A percentile compares a stretch with the other conserved stretches of the same genome.
phyloP scores from a whole-genome alignment of 169 alveolate genomes.

The Perkinsus olseni region DNA sequence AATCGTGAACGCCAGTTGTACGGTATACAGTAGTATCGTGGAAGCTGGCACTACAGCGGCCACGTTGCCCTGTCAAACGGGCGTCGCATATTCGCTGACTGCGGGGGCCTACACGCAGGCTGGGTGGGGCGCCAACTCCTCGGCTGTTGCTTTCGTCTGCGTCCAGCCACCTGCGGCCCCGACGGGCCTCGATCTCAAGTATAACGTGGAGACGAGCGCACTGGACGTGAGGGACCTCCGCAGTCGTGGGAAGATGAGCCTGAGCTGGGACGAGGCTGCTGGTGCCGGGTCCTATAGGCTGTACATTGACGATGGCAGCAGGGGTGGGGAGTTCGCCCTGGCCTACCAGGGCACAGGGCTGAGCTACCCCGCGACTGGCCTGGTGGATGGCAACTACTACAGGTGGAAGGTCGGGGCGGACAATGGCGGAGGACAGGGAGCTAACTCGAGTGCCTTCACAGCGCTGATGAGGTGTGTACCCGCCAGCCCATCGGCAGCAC shows the following conservation, averaged over 20 bases:
- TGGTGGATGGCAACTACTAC: constrained; percentile 24
- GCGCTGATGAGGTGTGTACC: constrained; percentile 32
- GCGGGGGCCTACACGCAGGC: constrained; percentile 20
- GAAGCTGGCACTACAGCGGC: constrained; percentile 18
- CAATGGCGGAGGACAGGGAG: constrained; percentile 20
- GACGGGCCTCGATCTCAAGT: not conserved
- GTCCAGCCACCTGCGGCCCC: constrained; percentile 18
- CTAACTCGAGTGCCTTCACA: constrained; percentile 16
- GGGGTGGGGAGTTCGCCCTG: constrained; percentile 24
- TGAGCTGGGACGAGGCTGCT: constrained; percentile 14
- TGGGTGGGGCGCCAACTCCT: constrained; percentile 16
- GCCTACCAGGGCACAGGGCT: constrained; percentile 14
- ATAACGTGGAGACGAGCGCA: not conserved
- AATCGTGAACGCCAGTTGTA: constrained; percentile 18
- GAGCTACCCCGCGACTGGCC: constrained; percentile 4
- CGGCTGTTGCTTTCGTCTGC: constrained; percentile 21
- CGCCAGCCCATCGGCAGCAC: not conserved
- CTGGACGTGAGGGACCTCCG: constrained; percentile 33
- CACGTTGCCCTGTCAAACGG: not conserved
- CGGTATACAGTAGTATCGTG: constrained; percentile 19
- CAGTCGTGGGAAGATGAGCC: constrained; percentile 18
- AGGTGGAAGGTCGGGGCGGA: constrained; percentile 28
- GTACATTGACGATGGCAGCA: constrained; percentile 20
- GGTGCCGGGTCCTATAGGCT: constrained; percentile 12
- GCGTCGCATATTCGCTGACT: constrained; percentile 17